Conservation (phyloP, 768 basidiomycete species). For the Serendipita sp. region DNA sequence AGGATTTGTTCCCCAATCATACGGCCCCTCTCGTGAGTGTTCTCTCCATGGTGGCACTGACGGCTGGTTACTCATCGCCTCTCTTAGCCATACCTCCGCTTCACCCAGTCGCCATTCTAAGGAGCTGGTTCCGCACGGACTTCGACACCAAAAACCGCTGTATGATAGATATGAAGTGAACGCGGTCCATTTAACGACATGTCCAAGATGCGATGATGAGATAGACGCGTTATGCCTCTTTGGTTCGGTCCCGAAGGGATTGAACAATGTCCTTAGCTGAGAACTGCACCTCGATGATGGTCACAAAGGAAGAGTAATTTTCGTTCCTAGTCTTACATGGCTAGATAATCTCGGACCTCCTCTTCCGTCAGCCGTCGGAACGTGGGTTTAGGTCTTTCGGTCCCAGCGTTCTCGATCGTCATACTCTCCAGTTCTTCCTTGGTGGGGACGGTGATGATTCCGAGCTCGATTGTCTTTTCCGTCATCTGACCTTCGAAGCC, state of each 20-base stretch:
- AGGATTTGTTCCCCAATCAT: slow-evolving; percentile 75
- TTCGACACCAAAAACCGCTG: too few relatives aligned
- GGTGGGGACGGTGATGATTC: slow-evolving; percentile 83
- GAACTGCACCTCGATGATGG: not conserved
- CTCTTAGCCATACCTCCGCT: slow-evolving; percentile 1
- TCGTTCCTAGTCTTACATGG: slow-evolving; percentile 35
- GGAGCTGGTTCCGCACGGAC: not conserved
- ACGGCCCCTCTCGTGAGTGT: slow-evolving; percentile 57
- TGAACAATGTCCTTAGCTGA: too few relatives aligned
- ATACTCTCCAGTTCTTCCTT: slow-evolving; percentile 44
- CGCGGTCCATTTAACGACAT: too few relatives aligned
- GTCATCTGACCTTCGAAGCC: slow-evolving; percentile 99
- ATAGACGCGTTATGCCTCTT: too few relatives aligned
- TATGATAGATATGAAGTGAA: too few relatives aligned
- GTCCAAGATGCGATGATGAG: too few relatives aligned
- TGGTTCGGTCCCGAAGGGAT: too few relatives aligned
- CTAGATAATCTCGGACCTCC: slow-evolving; percentile 92
- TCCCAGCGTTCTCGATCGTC: slow-evolving; percentile 38
- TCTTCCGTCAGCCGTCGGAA: slow-evolving; percentile 94
- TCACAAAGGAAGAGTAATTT: not conserved
- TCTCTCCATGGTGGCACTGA: not conserved
- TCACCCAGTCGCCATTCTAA: not conserved
- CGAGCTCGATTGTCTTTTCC: slow-evolving; percentile 98
- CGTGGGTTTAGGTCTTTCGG: slow-evolving; percentile 53
- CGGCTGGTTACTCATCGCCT: not conserved